phyloP scores from a whole-genome alignment of 2,329 filamentous ascomycete genomes.

The Colletotrichum sp. region DNA sequence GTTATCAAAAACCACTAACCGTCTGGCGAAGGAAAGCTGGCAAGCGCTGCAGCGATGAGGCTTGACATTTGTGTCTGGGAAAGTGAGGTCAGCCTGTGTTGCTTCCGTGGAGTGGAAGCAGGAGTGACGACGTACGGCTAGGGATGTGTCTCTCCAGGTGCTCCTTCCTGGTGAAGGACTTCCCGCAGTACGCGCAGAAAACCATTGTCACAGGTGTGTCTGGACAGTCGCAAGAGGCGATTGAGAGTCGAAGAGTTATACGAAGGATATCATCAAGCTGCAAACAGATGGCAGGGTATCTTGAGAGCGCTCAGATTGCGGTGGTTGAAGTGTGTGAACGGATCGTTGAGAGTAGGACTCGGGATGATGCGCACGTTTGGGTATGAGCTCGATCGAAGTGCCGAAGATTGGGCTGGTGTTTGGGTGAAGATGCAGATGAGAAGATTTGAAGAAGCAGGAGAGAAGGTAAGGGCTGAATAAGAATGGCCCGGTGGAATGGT shows the following conservation, averaged over 20 bases:
- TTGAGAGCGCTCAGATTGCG: not conserved
- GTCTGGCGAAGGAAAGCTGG: constrained; percentile 54
- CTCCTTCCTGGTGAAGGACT: constrained; percentile 60
- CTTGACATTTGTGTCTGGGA: constrained; percentile 59
- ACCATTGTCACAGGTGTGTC: constrained; percentile 35
- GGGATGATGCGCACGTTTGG: not conserved
- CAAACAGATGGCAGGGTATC: not conserved
- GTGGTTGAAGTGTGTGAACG: not conserved
- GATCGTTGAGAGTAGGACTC: not conserved
- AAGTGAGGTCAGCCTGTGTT: constrained; percentile 13
- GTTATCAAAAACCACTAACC: constrained; percentile 34
- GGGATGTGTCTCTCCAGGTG: constrained; percentile 62
- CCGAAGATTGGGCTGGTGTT: not conserved
- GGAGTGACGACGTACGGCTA: constrained; percentile 44
- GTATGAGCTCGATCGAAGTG: not conserved
- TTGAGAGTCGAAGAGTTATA: not conserved
- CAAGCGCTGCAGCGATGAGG: constrained; percentile 55
- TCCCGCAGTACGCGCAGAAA: constrained; percentile 60
- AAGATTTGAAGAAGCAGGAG: not conserved
- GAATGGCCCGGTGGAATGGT: not conserved
- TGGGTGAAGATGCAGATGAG: not conserved
- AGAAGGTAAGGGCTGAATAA: not conserved
- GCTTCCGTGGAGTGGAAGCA: not conserved
- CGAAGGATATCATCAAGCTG: not conserved
- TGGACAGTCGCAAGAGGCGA: not conserved